Conservation (phyloP, 148 eudicot genomes). For the Chenopodium formosanum region DNA sequence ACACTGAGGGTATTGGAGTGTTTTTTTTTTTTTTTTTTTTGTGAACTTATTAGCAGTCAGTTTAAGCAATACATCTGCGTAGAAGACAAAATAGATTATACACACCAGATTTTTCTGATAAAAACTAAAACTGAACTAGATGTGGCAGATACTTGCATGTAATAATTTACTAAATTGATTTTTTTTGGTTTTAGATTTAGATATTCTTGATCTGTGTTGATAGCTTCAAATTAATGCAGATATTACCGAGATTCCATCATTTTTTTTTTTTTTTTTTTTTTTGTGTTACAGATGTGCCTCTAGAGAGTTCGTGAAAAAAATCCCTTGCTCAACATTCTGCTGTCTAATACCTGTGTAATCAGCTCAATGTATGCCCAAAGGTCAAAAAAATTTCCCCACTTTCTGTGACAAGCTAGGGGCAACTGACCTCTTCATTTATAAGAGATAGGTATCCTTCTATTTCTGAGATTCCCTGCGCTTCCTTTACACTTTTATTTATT, state of each 20-base stretch:
- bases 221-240: constrained; percentile 1
- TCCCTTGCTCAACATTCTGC: constrained; percentile 9
- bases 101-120: background rate
- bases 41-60: background rate
- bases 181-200: background rate
- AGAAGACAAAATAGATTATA: background rate
- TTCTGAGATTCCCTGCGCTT: constrained; percentile 24
- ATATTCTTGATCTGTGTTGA: constrained; percentile 19
- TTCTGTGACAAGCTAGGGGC: constrained; percentile 31
- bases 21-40: background rate
- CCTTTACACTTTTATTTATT: background rate
- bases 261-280: background rate
- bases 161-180: background rate
- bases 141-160: constrained; percentile 2
- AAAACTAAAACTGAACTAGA: background rate
- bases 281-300: constrained; percentile 5
- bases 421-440: constrained; percentile 18
- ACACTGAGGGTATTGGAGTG: background rate
- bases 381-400: constrained; percentile 21
- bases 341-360: constrained; percentile 4
- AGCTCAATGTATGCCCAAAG: constrained; percentile 34
- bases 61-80: background rate
- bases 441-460: constrained; percentile 22
- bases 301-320: background rate
- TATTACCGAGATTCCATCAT: constrained; percentile 13